Evolutionary conservation across 768 basidiomycete genomes (phyloP), one percentile per base, ranked within the genome.

Genomic region (Neoboletus subvelutipes): DNA sequence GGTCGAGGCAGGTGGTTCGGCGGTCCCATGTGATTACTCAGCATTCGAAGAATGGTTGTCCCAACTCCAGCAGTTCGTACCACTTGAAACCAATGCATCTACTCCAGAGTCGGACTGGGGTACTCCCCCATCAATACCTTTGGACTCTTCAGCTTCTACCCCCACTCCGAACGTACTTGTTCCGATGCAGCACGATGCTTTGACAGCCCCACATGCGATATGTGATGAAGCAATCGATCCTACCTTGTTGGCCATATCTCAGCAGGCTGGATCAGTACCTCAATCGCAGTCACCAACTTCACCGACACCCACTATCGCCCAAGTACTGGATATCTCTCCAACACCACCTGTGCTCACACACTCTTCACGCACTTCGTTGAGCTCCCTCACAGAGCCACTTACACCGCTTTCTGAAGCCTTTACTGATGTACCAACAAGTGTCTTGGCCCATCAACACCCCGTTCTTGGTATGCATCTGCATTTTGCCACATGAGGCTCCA

Each of bases 41-140:
- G 64, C 76, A 12, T 76, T 80, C 57, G 78, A 83, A 58, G 78
- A 74, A 37, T 83, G 80, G 81, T 73, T 83, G 69, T 76, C 74
- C 50, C 76, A 80, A 47, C 70, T 83, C n/a, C 75, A 81, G 42
- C 68, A 75, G 2, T 78, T 81, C 50, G 74, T 80, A 8, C 64
- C 75, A 37, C 43, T 49, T n/a, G 61, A 61, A 22, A 28, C 50
- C 36, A 57, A 42, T 13, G 26, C 41, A 37, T 20, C 60, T 10
- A 51, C 52, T 28, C 48, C 57, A 28, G 66, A 61, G 37, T 49
- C 46, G 12, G 68, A 61, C 17, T 48, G 47, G 49, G 37, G 13
- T 45, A 10, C 51, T 49, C 26, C 24, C n/a, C 22, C 8, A 24
- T 41, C 57, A 8, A 29, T 47, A 7, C 33, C 55, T 17, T 43